Evolutionary conservation across 352 stramenopile species (phyloP), one percentile per base, ranked within the genome.

Genomic region (Phytophthora foliorum): DNA sequence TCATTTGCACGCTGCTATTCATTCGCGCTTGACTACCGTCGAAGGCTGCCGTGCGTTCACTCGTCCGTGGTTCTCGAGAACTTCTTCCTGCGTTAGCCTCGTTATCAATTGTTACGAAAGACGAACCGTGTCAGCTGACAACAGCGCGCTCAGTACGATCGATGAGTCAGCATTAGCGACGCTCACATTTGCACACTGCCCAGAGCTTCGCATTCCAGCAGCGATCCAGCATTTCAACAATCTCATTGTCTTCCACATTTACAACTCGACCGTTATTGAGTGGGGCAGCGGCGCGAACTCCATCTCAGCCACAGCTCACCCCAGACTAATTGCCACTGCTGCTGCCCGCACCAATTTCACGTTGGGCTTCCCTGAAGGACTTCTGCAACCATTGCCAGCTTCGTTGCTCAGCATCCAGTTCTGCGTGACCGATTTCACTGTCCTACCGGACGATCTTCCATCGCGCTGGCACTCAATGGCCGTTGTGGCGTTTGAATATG

Each of bases 251-350:
- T 46, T 67, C 4, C 50, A 67, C 14, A 34, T 67, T 8, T 67
- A 67, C 58, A 67, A 67, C 39, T 67, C 58, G 21, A 67, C 58
- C n/a, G 49, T 59, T 2, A 31, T 67, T 2, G 38, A 60, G 25
- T 67, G 49, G 58, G 38, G 13, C 19, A 51, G 4, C 2, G 21
- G 29, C 16, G n/a, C 24, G 6, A 41, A 50, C 14, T 14, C 45
- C 10, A 36, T 51, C 4, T 34, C 46, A 21, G 36, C 25, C 5
- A 24, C 39, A 9, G 21, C 55, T 31, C 38, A 66, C 22, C 36
- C 34, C 6, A 24, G 53, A 13, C 39, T 52, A 25, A 52, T 52
- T 32, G 14, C 16, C 19, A 27, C 8, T 59, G 27, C 13, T 36
- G 17, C 58, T 10, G 36, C 19, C 6, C 57, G 24, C 16, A 34